Evolutionary conservation across 2,329 filamentous ascomycete genomes (phyloP).

Genomic region (Metarhizium humberi): DNA sequence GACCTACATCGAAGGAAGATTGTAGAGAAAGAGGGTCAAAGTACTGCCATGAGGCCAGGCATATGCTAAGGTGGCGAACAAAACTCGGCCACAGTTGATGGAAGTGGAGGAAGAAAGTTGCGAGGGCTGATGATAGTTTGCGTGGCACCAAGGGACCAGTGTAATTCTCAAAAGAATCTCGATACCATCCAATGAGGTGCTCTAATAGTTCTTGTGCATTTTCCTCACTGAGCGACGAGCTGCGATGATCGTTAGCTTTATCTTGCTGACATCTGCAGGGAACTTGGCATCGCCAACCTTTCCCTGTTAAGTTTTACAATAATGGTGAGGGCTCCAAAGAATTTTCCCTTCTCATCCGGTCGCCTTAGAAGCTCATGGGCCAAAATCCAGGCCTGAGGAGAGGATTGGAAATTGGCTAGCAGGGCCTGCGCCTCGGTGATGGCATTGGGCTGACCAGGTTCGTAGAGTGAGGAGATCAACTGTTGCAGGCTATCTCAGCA

Average conservation of each 20-base stretch:
- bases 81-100: slow-evolving; percentile 58
- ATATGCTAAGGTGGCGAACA: slow-evolving; percentile 49
- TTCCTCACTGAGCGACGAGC: slow-evolving; percentile 42
- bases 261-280: neutral
- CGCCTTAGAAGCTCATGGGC: slow-evolving; percentile 66
- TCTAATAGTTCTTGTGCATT: slow-evolving; percentile 51
- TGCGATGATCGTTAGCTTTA: slow-evolving; percentile 13
- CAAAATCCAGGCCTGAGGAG: slow-evolving; percentile 75
- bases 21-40: slow-evolving; percentile 13
- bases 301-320: slow-evolving; percentile 94
- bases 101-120: slow-evolving; percentile 66
- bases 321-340: slow-evolving; percentile 87
- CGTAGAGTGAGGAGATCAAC: slow-evolving; percentile 45
- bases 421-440: slow-evolving; percentile 56
- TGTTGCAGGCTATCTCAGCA: slow-evolving; percentile 12
- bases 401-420: slow-evolving; percentile 70
- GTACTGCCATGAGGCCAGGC: slow-evolving; percentile 31
- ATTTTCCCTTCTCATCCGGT: slow-evolving; percentile 67
- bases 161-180: slow-evolving; percentile 40
- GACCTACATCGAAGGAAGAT: slow-evolving; percentile 28
- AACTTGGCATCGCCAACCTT: slow-evolving; percentile 38
- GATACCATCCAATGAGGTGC: slow-evolving; percentile 54
- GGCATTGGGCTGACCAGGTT: slow-evolving; percentile 37
- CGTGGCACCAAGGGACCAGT: slow-evolving; percentile 54
- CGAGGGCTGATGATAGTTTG: slow-evolving; percentile 70